Conservation (phyloP, 148 eudicot species). For the Rheum nobile region DNA sequence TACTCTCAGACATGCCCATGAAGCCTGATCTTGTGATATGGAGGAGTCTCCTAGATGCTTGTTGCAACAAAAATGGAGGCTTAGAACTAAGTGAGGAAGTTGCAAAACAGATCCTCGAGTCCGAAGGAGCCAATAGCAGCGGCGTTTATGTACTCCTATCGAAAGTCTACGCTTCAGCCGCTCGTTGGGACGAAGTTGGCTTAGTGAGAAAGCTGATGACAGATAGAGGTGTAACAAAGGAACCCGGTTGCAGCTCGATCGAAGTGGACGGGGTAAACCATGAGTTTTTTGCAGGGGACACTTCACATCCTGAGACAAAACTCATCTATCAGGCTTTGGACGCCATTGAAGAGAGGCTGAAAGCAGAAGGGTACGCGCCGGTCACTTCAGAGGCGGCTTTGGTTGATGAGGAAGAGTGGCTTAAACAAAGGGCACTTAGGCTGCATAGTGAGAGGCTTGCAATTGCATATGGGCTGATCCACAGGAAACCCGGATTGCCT, state of each 20-base stretch:
- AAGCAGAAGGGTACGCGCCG: conserved; percentile 30
- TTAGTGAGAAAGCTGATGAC: conserved; percentile 53
- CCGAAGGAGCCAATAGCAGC: conserved; percentile 27
- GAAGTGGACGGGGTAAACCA: conserved; percentile 45
- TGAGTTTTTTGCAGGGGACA: conserved; percentile 70
- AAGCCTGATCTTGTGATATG: conserved; percentile 71
- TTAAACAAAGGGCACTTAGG: conserved; percentile 30
- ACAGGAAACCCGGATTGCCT: conserved; percentile 38
- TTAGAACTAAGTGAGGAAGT: conserved; percentile 50
- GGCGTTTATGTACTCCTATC: conserved; percentile 69
- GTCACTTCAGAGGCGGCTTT: conserved; percentile 47
- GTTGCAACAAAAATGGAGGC: conserved; percentile 43
- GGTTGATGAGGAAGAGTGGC: conserved; percentile 35
- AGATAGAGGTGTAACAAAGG: conserved; percentile 47
- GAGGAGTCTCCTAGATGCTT: conserved; percentile 75
- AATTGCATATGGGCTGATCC: conserved; percentile 60
- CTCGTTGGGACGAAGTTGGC: conserved; percentile 57
- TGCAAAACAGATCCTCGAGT: conserved; percentile 42
- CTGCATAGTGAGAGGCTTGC: conserved; percentile 73
- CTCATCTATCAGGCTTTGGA: conserved; percentile 37
- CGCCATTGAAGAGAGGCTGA: conserved; percentile 33
- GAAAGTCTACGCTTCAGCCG: conserved; percentile 57
- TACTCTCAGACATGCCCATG: conserved; percentile 54
- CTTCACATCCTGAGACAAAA: conserved; percentile 37
- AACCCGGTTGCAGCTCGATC: conserved; percentile 67